Conservation (phyloP, 352 stramenopile genomes). For the Pythium myriotylum region DNA sequence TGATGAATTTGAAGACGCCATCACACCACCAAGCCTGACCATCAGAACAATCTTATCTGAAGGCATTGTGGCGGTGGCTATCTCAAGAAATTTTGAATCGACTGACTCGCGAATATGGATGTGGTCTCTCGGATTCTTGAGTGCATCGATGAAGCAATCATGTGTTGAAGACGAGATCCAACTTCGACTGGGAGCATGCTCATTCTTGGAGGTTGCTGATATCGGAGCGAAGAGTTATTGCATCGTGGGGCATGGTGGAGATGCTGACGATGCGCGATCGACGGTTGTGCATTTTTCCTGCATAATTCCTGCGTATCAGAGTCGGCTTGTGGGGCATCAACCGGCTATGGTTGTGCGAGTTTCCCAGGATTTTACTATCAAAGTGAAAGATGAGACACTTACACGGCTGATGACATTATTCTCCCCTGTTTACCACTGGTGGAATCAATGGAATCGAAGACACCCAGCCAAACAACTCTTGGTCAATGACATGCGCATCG, state of each 20-base stretch:
- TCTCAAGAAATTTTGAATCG: conserved; percentile 31
- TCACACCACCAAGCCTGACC: conserved; percentile 80
- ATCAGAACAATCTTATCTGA: conserved; percentile 48
- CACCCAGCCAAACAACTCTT: conserved; percentile 64
- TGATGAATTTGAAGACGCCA: conserved; percentile 87
- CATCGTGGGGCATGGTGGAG: conserved; percentile 18
- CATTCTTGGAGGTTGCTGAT: conserved; percentile 39
- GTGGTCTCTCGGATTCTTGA: conserved; percentile 56
- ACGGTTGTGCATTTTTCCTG: conserved; percentile 55
- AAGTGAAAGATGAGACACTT: conserved; percentile 76
- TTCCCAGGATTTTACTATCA: conserved; percentile 50
- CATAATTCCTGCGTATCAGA: conserved; percentile 79
- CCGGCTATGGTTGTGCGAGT: conserved; percentile 54
- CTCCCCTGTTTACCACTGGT: conserved; percentile 82
- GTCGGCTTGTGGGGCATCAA: conserved; percentile 74
- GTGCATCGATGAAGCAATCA: conserved; percentile 71
- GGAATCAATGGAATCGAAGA: conserved; percentile 77
- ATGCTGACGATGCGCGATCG: conserved; percentile 9
- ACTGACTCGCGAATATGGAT: conserved; percentile 41
- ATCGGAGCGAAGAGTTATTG: conserved; percentile 34
- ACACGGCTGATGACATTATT: conserved; percentile 80
- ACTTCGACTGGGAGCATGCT: conserved; percentile 57
- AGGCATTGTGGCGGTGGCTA: conserved; percentile 59
- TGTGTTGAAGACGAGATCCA: conserved; percentile 86
- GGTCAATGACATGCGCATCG: conserved; percentile 55